Evolutionary conservation across 164 flowering plant genomes (phyloP), one percentile per base, ranked within the genome.

Genomic region (Liriodendron chinense): DNA sequence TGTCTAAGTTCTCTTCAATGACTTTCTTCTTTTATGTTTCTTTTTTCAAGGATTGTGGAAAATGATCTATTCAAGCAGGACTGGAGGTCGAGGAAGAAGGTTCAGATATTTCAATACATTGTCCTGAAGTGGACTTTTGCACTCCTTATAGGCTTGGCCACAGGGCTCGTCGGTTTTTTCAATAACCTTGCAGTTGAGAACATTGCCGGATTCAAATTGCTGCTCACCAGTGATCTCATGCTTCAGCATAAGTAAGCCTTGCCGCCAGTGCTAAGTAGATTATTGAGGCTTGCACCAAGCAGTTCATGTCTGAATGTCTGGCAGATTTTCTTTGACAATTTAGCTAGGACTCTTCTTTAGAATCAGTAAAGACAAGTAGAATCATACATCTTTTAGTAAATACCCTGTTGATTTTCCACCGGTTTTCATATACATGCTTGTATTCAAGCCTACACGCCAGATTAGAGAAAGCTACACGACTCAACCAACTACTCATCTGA

Each of bases 21-120:
- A 12, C 12, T 34, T 20, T 61, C 61, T 48, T 65, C 61, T 49
- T 65, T 26, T 34, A 34, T 34, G 43, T 34, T 34, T 13, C 69
- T 59, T 68, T 68, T 53, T 83, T 79, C 67, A 84, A 95, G 98
- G 89, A 91, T 95, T 68, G 65, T 87, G 49, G 98, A 95, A 80
- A 95, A 93, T 81, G 98, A 91, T 61, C 81, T 93, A 49, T 90
- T 95, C 73, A 95, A 95, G 89, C 92, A 95, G 79, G 97, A 93
- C 57, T 93, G 98, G 98, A 87, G 98, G 76, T 87, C 92, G 8
- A 86, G 98, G 80, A 89, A 77, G 50, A 91, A 84, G 84, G 72
- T 76, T 72, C 85, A 95, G 86, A 90, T 92, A 82, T 90, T 82
- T 77, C 96, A 95, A 80, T 95, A 95, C 78, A 72, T 93, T 61